Evolutionary conservation across 108 stramenopile genomes (phyloP), one percentile per base, ranked within the genome.

Genomic region (Nannochloropsis gaditana): DNA sequence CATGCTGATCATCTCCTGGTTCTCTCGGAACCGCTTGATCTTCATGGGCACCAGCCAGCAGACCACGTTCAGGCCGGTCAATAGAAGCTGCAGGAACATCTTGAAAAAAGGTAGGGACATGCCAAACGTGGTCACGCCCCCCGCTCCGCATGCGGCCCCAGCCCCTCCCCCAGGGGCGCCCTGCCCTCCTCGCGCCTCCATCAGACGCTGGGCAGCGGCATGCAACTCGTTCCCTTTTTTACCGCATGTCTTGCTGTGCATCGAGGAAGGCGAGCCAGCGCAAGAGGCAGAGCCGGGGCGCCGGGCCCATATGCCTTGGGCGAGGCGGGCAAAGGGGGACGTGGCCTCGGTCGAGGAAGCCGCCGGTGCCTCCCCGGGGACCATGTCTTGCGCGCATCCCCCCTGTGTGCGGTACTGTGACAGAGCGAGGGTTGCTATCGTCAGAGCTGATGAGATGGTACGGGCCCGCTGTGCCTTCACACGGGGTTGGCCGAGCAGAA

Each of bases 1-100:
- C 84, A 98, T 82, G 44, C 89, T 87, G 84, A 88, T 88, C 21
- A 80, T 81, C 81, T 47, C 80, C 84, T 88, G 84, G 9, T 83
- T 84, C 87, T 88, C 87, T 42, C 81, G 80, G 81, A 88, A 88
- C 44, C 81, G 81, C 80, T 84, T 83, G 41, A 88, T 88, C 80
- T 88, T 88, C 84, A 88, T 85, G 73, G 88, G 88, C 21, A 88
- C 79, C 73, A 88, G 44, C 88, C 88, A 88, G 82, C 84, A 88
- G 41, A 44, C 84, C 42, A 88, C 88, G 79, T 88, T 88, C 82
- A 88, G 50, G 79, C 84, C 59, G 43, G 88, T 88, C 42, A 88
- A 82, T 44, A 84, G 82, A 45, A 85, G 4, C 88, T 85, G 84
- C 2, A 88, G 84, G 10, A 88, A 80, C 21, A 88, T 73, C 84